These are phyloP conservation scores for Blastocystis sp. DNA, from an alignment of 352 stramenopile species.

Conservation along the genomic window DNA sequence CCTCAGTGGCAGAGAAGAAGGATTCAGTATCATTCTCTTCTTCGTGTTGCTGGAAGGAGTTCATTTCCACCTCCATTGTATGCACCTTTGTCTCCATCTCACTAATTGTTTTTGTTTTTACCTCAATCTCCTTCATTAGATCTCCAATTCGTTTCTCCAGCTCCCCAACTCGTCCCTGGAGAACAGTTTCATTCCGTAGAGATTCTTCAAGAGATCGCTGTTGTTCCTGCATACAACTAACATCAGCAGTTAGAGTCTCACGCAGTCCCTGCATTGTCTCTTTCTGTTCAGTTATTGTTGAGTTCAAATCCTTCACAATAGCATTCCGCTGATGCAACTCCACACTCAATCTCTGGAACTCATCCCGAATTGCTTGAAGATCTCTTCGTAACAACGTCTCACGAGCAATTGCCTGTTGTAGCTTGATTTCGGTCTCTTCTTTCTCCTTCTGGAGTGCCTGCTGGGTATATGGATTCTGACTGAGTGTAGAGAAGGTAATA, in stretches of 20 bases:
- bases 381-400: not conserved
- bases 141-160: not conserved
- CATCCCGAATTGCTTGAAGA: not conserved
- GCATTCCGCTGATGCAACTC: constrained; percentile 18
- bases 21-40: too few species aligned
- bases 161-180: not conserved
- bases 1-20: not conserved
- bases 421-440: not conserved
- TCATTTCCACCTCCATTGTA: not conserved
- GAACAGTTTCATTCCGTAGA: not conserved
- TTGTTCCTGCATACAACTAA: not conserved
- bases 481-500: constrained; percentile 45
- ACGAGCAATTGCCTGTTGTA: not conserved
- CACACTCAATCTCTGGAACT: not conserved
- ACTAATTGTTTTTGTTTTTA: not conserved
- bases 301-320: not conserved
- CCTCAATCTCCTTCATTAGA: not conserved
- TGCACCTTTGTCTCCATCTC: not conserved
- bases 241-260: not conserved
- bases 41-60: not conserved
- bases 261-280: not conserved
- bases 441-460: constrained; percentile 43
- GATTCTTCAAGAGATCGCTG: not conserved
- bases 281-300: not conserved
- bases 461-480: constrained; percentile 39